A percentile compares a stretch with the other conserved stretches of the same genome.
Evolutionary conservation across 176 grass and related monocot species (phyloP).

Genomic region (Echinochloa phyllopogon): DNA sequence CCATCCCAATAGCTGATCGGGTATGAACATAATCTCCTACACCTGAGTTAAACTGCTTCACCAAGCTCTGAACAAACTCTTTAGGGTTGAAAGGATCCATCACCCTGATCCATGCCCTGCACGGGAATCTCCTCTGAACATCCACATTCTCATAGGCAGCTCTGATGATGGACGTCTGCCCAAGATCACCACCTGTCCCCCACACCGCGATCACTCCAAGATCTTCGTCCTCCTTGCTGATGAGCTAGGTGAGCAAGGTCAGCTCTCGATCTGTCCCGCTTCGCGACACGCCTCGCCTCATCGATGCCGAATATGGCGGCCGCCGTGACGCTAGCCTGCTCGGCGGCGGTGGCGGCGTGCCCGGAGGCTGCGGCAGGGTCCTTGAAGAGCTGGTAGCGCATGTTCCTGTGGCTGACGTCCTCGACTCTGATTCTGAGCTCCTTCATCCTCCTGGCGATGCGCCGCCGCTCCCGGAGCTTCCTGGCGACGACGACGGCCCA

Average conservation of each 20-base stretch:
- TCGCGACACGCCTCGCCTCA: neutral
- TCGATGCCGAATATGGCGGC: neutral
- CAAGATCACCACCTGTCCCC: conserved; percentile 8
- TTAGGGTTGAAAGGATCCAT: neutral
- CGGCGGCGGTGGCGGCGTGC: too few relatives aligned
- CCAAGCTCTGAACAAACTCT: neutral
- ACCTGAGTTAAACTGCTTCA: neutral
- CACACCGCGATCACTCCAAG: conserved; percentile 23
- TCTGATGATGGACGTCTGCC: neutral
- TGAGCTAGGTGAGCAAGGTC: neutral
- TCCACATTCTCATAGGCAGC: neutral
- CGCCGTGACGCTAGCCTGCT: neutral
- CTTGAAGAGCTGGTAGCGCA: neutral
- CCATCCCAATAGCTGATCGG: too few relatives aligned
- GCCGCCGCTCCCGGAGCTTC: neutral
- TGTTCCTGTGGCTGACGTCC: conserved; percentile 31
- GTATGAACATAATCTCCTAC: neutral
- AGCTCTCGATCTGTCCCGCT: neutral
- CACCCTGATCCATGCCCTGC: conserved; percentile 31
- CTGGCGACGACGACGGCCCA: neutral
- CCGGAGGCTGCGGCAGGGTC: neutral
- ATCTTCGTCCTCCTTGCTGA: too few relatives aligned
- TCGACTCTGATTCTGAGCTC: conserved; percentile 3
- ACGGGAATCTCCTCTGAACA: neutral
- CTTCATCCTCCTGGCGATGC: conserved; percentile 13